Evolutionary conservation across 257 asterid species (phyloP).

Genomic region (Primulina huaijiensis): DNA sequence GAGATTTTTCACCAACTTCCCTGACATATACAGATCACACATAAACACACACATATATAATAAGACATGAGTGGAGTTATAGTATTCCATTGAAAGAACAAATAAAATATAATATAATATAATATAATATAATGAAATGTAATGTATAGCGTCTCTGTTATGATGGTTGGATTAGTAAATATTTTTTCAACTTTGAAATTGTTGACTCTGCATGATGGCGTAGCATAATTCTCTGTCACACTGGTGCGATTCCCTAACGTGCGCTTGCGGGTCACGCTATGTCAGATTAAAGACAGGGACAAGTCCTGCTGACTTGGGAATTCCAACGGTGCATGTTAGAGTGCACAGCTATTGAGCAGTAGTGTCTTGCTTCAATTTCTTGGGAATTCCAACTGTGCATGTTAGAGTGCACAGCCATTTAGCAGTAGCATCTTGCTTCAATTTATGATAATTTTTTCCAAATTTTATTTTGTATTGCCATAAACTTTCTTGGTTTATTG

Average conservation of each 20-base stretch:
- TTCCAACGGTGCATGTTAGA: conserved; percentile 46
- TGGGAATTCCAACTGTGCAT: conserved; percentile 51
- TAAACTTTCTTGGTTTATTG: no score
- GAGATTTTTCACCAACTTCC: no score
- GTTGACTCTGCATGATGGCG: conserved; percentile 27
- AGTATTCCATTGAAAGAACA: neutral
- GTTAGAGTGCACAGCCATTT: conserved; percentile 18
- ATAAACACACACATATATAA: no score
- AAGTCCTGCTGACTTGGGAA: conserved; percentile 48
- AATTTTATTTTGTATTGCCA: neutral
- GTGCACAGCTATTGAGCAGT: neutral
- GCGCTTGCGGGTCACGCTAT: conserved; percentile 56
- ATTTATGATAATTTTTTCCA: conserved; percentile 18
- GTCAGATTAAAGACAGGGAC: conserved; percentile 63
- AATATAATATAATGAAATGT: no score
- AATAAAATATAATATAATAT: no score
- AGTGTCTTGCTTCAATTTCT: no score
- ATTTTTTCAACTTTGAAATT: neutral
- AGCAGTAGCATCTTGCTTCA: conserved; percentile 25
- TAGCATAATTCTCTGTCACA: conserved; percentile 32
- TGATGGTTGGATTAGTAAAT: neutral
- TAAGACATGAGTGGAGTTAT: neutral
- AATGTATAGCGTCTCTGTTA: neutral
- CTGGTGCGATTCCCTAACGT: conserved; percentile 52
- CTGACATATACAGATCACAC: neutral